Conservation (phyloP, 306 rosid genomes). For the Citrullus amarus region DNA sequence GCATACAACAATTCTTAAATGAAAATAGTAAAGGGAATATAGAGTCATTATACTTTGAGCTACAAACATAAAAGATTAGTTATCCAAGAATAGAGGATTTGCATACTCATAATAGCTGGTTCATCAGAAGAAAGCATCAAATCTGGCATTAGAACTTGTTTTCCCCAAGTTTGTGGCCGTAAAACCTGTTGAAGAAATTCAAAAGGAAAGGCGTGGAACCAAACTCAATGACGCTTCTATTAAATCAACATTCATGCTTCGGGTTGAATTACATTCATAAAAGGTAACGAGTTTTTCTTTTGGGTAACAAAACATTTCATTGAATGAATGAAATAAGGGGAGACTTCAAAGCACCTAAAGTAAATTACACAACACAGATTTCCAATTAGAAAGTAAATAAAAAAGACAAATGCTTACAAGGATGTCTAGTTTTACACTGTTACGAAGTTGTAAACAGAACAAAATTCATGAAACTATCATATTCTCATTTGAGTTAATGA, state of each 20-base stretch:
- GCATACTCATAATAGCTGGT: slow-evolving; percentile 1
- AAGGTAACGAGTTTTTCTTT: neutral
- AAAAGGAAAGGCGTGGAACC: neutral
- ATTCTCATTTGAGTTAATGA: neutral
- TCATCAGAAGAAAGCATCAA: slow-evolving; percentile 2
- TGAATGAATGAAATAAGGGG: no score
- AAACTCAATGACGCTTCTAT: neutral
- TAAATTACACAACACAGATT: no score
- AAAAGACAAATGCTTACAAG: no score
- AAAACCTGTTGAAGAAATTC: neutral
- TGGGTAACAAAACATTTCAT: no score
- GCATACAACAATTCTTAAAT: neutral
- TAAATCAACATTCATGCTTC: neutral
- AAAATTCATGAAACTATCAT: no score
- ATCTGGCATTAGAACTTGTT: neutral
- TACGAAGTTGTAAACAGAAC: no score
- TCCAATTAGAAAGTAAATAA: no score
- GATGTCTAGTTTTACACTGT: no score
- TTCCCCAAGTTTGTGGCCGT: neutral
- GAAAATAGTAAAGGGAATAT: neutral
- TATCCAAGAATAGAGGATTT: neutral
- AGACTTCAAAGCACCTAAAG: no score
- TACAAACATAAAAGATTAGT: neutral
- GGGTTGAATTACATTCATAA: neutral
- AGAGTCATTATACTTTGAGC: neutral